Percentiles rank a stretch among this genome's conserved stretches.
Evolutionary conservation across 1,284 basidiomycete genomes (phyloP).

Genomic region (Hymenochaete sp.): DNA sequence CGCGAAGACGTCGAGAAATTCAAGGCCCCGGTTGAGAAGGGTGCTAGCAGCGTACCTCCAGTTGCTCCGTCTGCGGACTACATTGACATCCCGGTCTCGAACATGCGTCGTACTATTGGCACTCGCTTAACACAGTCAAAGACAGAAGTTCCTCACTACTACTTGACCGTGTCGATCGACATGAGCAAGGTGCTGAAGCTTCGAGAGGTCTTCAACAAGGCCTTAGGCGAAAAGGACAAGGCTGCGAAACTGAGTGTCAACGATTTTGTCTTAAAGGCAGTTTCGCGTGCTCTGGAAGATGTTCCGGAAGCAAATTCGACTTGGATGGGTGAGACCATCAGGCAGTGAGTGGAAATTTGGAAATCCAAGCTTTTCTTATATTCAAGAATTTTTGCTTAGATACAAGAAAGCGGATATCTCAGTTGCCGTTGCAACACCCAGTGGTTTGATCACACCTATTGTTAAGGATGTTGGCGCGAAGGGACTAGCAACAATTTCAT

Average conservation of each 20-base stretch:
- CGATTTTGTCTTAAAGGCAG: constrained; percentile 97
- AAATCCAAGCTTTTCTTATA: neutral
- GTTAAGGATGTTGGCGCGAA: constrained; percentile 89
- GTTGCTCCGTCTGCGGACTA: constrained; percentile 56
- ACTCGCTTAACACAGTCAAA: constrained; percentile 88
- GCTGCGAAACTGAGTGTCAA: constrained; percentile 92
- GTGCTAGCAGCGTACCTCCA: constrained; percentile 34
- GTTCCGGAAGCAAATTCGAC: constrained; percentile 98
- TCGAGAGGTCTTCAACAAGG: constrained; percentile 92
- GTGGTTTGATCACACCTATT: constrained; percentile 96
- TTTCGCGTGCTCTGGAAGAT: constrained; percentile 83
- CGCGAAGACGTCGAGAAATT: constrained; percentile 92
- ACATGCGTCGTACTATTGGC: constrained; percentile 94
- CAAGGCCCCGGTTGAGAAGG: constrained; percentile 45
- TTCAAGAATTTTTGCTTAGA: constrained; percentile 36
- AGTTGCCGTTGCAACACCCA: constrained; percentile 93
- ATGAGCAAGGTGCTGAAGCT: constrained; percentile 97
- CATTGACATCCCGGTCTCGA: constrained; percentile 85
- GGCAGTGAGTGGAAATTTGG: constrained; percentile 58
- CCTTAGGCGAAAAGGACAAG: constrained; percentile 76
- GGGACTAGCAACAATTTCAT: constrained; percentile 87
- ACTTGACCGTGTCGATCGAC: constrained; percentile 90
- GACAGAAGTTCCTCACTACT: constrained; percentile 94
- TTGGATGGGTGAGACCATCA: constrained; percentile 93
- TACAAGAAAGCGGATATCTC: constrained; percentile 97